Base-by-base conservation (phyloP, 2,329 filamentous ascomycete genomes). In the Colletotrichum echinochloae region DNA sequence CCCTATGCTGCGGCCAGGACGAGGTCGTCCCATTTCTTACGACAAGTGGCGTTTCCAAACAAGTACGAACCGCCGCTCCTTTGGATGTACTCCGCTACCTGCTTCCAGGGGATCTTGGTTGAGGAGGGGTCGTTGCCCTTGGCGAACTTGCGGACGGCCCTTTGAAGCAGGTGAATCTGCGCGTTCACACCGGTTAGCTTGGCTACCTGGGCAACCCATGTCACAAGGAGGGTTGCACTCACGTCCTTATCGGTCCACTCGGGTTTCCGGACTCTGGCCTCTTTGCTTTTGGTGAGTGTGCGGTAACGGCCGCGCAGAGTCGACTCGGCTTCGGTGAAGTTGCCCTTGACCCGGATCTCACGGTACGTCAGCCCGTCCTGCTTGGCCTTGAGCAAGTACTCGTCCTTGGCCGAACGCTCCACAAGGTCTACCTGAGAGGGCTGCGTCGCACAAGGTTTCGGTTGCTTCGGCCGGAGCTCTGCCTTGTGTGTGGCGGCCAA, bases 231-330 rank as follows among this genome's bases (percentile, higher is more conserved):
- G 20, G 44, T 37, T 26, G 18, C 7, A 85, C 91, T 85, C 79
- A 93, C 91, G 80, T 94, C 91, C 1, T 82, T 79, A 0, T 83
- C 81, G 0, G 78, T 83, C 91, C 92, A 94, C 67, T 85, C 79
- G 0, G 92, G 92, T 78, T 88, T 90, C 9, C 92, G 84, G 3
- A 92, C 87, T 7, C 92, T 83, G 66, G 88, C 84, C 41, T 86
- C 83, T 74, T 88, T 88, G 16, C 81, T 79, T 81, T 93, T 93
- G 9, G 88, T 92, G 74, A 94, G 78, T 2, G 86, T 88, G 5
- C 92, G 84, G 74, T 87, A 89, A 0, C 91, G 86, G 0, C 92
- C 92, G 18, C 92, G 86, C 46, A 95, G 83, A 0, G 92, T 94
- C 14, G 91, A 92, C 79, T 93, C 91, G 1, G 91, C 89, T 74